Conservation (phyloP, 768 basidiomycete species). For the Rhodotorula toruloides region DNA sequence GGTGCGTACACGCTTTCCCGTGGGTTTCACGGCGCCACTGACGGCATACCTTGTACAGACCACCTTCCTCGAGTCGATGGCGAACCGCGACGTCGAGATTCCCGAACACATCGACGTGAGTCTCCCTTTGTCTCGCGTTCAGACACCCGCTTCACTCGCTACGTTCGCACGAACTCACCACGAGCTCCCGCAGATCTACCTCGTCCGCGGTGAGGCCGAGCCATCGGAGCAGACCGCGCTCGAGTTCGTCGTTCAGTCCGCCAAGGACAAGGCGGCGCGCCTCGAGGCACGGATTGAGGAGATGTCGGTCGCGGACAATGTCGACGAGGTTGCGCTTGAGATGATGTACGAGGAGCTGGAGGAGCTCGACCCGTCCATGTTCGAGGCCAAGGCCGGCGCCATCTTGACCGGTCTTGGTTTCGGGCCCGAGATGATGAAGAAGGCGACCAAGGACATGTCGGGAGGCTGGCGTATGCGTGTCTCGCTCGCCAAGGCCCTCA, state of each 20-base stretch:
- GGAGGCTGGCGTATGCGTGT: slow-evolving; percentile 99
- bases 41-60: slow-evolving; percentile 55
- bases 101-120: slow-evolving; percentile 78
- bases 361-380: slow-evolving; percentile 90
- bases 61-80: slow-evolving; percentile 90
- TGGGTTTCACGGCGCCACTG: not conserved
- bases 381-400: slow-evolving; percentile 90
- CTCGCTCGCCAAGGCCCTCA: slow-evolving; percentile 87
- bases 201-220: slow-evolving; percentile 91
- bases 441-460: slow-evolving; percentile 96
- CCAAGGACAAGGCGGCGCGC: slow-evolving; percentile 83
- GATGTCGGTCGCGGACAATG: slow-evolving; percentile 76
- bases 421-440: slow-evolving; percentile 81
- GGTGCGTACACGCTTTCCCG: slow-evolving; percentile 51
- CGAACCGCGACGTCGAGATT: slow-evolving; percentile 89
- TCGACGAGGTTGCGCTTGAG: slow-evolving; percentile 83
- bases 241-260: slow-evolving; percentile 91
- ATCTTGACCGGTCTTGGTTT: slow-evolving; percentile 98
- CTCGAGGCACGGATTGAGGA: slow-evolving; percentile 93
- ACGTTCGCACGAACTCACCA: too few species aligned
- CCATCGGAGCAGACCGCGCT: slow-evolving; percentile 92
- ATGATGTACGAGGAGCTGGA: slow-evolving; percentile 90
- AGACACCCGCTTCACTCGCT: not conserved
- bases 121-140: not conserved
- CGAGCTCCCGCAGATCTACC: slow-evolving; percentile 67